Percentiles rank a stretch among this genome's conserved stretches.
phyloP scores from a whole-genome alignment of 148 eudicot genomes.

The Diospyros lotus region DNA sequence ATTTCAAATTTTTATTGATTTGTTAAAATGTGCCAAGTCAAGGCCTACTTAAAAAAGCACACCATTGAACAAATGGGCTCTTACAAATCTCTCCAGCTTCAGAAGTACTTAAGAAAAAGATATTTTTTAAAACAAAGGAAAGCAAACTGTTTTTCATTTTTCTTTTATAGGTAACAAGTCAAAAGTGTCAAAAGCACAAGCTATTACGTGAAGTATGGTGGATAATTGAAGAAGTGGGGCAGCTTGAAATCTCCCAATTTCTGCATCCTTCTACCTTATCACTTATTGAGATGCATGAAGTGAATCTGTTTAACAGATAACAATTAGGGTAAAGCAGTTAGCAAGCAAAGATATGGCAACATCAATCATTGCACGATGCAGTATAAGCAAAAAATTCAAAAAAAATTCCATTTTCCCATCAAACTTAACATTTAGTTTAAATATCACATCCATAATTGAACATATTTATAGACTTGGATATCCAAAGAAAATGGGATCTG shows the following conservation, averaged over 20 bases:
- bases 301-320: neutral
- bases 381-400: no score
- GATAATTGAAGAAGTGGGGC: constrained; percentile 92
- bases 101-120: neutral
- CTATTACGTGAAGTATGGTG: constrained; percentile 92
- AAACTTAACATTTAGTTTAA: neutral
- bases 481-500: no score
- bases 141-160: no score
- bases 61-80: neutral
- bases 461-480: neutral
- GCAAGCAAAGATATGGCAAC: neutral
- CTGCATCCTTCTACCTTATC: constrained; percentile 47
- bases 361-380: neutral
- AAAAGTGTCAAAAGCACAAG: neutral
- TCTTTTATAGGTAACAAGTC: no score
- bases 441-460: neutral
- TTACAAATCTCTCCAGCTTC: neutral
- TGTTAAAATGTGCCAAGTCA: neutral
- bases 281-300: constrained; percentile 3
- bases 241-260: constrained; percentile 86
- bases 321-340: neutral
- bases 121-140: no score
- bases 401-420: no score
- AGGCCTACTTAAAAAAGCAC: neutral
- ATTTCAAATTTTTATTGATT: neutral